Evolutionary conservation across 2,329 filamentous ascomycete species (phyloP).

Genomic region (Cladosporium sp.): DNA sequence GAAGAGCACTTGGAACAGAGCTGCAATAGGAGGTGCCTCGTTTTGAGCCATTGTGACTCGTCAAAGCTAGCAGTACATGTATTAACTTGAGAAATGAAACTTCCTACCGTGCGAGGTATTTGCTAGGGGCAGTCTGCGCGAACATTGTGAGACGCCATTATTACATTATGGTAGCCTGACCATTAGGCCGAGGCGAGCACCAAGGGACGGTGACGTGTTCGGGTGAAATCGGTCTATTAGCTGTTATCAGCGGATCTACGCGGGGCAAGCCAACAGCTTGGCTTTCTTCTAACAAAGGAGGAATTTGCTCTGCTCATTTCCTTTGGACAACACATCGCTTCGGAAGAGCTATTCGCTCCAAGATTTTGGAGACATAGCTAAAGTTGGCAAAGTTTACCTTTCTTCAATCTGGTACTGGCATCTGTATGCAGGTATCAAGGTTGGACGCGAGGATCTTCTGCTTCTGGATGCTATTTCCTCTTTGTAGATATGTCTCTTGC

Average conservation of each 20-base stretch:
- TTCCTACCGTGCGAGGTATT: neutral
- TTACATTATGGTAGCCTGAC: constrained; percentile 3
- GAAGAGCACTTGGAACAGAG: constrained; percentile 33
- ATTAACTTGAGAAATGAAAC: neutral
- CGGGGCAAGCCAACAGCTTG: too few relatives aligned
- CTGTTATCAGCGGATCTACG: neutral
- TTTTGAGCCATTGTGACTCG: constrained; percentile 5
- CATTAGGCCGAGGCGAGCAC: constrained; percentile 7
- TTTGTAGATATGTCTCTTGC: constrained; percentile 11
- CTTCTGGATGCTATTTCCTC: neutral
- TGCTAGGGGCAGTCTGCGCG: neutral
- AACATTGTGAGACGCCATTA: neutral
- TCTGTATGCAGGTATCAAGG: neutral
- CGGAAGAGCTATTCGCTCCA: neutral
- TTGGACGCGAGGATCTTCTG: neutral
- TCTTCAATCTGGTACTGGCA: neutral
- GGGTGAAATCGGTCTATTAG: constrained; percentile 3
- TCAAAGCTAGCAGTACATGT: neutral
- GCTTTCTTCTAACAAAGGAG: neutral
- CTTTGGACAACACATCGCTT: neutral
- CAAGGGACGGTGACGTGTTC: constrained; percentile 1
- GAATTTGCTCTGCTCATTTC: neutral
- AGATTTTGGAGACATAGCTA: neutral
- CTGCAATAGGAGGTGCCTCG: constrained; percentile 28
- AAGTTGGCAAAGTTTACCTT: neutral